phyloP scores from a whole-genome alignment of 2,329 filamentous ascomycete species.

The Bipolaris bicolor region DNA sequence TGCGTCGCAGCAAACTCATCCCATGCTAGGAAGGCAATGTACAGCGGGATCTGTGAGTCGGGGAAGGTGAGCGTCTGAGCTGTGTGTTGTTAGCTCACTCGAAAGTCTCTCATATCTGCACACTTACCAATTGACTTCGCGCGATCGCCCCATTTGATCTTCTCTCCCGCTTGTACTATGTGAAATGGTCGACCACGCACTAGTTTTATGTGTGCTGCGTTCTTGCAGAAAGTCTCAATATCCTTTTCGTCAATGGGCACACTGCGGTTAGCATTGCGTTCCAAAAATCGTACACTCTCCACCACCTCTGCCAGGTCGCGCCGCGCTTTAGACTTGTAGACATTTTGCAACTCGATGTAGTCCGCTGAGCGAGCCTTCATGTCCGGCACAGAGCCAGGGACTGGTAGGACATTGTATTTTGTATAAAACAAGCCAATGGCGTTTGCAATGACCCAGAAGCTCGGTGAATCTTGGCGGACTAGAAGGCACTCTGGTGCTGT shows the following conservation, averaged over 20 bases:
- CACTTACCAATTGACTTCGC: constrained; percentile 61
- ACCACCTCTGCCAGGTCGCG: constrained; percentile 79
- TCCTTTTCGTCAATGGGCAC: constrained; percentile 68
- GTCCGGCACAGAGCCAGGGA: constrained; percentile 88
- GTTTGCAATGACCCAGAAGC: constrained; percentile 88
- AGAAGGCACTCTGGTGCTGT: constrained; percentile 66
- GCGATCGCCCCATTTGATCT: constrained; percentile 55
- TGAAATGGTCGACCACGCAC: constrained; percentile 69
- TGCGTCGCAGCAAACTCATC: constrained; percentile 55
- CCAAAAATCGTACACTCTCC: constrained; percentile 63
- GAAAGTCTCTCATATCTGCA: not conserved
- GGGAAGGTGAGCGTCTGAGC: constrained; percentile 51
- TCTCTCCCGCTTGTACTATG: constrained; percentile 52
- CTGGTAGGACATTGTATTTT: constrained; percentile 74
- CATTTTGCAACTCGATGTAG: constrained; percentile 87
- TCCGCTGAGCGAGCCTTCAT: constrained; percentile 95
- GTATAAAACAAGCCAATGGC: constrained; percentile 80
- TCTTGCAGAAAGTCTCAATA: constrained; percentile 93
- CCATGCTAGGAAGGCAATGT: constrained; percentile 60
- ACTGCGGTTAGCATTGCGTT: constrained; percentile 57
- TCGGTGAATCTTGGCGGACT: constrained; percentile 57
- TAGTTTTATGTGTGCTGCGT: constrained; percentile 89
- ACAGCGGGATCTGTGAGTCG: constrained; percentile 55
- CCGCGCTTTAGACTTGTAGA: constrained; percentile 89
- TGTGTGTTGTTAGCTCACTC: constrained; percentile 22